Percentiles rank a stretch among this genome's conserved stretches.
Conservation (phyloP, 192 early-diverging fungal species). For the Spizellomyces sp. region DNA sequence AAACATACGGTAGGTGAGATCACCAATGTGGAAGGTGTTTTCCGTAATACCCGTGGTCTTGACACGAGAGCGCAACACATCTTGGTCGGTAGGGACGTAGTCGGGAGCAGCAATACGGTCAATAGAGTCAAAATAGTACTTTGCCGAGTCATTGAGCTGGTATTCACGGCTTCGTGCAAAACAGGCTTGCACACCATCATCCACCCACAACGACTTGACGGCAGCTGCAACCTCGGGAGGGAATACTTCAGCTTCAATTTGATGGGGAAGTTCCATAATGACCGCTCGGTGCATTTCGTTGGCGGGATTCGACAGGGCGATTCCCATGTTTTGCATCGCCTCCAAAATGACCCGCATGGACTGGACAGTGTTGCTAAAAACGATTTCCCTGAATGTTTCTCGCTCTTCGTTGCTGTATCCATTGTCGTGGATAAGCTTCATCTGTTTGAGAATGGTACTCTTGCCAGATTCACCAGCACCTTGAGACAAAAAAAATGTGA, state of each 20-base stretch:
- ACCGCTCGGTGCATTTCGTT: conserved; percentile 72
- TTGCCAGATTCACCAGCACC: conserved; percentile 98
- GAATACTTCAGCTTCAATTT: conserved; percentile 85
- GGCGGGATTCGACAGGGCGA: conserved; percentile 65
- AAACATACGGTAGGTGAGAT: conserved; percentile 92
- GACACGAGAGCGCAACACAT: conserved; percentile 93
- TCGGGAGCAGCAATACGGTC: conserved; percentile 77
- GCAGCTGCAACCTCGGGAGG: conserved; percentile 77
- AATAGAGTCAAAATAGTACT: conserved; percentile 93
- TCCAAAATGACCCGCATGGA: conserved; percentile 94
- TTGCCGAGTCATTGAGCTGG: conserved; percentile 95
- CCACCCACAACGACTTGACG: conserved; percentile 81
- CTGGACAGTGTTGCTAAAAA: conserved; percentile 92
- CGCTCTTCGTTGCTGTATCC: conserved; percentile 88
- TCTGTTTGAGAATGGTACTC: conserved; percentile 96
- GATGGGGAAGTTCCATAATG: conserved; percentile 80
- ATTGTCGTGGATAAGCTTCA: conserved; percentile 95
- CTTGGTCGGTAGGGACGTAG: conserved; percentile 92
- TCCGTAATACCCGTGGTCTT: conserved; percentile 97
- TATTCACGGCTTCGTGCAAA: conserved; percentile 86
- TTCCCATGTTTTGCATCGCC: conserved; percentile 86
- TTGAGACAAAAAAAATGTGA: conserved; percentile 21
- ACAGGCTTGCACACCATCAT: conserved; percentile 81
- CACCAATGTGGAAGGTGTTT: conserved; percentile 87
- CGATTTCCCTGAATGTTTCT: conserved; percentile 91